phyloP scores from a whole-genome alignment of 768 basidiomycete genomes.

The Infundibulicybe gibba region DNA sequence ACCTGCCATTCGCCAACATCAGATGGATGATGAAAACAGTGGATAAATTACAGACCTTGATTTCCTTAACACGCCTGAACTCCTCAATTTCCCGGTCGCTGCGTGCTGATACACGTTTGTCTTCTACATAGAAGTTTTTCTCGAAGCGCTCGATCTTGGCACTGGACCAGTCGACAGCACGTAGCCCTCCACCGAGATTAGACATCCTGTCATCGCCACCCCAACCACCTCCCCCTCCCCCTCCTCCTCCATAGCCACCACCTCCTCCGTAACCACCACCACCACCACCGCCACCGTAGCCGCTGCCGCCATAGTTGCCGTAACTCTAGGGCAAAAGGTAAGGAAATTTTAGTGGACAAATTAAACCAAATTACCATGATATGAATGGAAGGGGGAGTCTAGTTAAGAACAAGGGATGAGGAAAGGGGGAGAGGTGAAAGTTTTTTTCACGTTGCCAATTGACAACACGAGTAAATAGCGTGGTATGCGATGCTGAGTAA shows the following conservation, averaged over 20 bases:
- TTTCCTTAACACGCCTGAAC: slow-evolving; percentile 80
- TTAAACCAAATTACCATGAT: not conserved
- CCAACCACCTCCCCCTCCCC: slow-evolving; percentile 53
- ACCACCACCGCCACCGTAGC: slow-evolving; percentile 28
- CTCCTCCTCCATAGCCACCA: slow-evolving; percentile 39
- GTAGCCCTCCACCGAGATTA: slow-evolving; percentile 77
- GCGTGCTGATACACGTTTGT: slow-evolving; percentile 74
- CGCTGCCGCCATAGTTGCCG: slow-evolving; percentile 30
- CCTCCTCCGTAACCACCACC: slow-evolving; percentile 35
- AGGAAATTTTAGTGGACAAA: too few relatives aligned
- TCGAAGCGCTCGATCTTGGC: slow-evolving; percentile 83
- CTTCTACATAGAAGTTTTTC: slow-evolving; percentile 97
- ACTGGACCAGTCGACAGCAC: slow-evolving; percentile 79
- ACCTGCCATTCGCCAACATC: slow-evolving; percentile 42
- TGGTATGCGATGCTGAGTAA: not conserved
- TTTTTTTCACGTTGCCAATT: slow-evolving; percentile 14
- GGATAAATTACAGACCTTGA: slow-evolving; percentile 55
- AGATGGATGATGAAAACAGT: slow-evolving; percentile 1
- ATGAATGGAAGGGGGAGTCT: not conserved
- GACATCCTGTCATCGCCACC: slow-evolving; percentile 71
- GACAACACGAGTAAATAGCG: slow-evolving; percentile 4
- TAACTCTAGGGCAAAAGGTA: slow-evolving; percentile 29
- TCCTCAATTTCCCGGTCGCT: slow-evolving; percentile 87
- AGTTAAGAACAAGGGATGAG: slow-evolving; percentile 7
- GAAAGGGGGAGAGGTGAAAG: slow-evolving; percentile 10